Base-by-base conservation (phyloP, 2,329 filamentous ascomycete species). In the Diaporthe aspalathi region DNA sequence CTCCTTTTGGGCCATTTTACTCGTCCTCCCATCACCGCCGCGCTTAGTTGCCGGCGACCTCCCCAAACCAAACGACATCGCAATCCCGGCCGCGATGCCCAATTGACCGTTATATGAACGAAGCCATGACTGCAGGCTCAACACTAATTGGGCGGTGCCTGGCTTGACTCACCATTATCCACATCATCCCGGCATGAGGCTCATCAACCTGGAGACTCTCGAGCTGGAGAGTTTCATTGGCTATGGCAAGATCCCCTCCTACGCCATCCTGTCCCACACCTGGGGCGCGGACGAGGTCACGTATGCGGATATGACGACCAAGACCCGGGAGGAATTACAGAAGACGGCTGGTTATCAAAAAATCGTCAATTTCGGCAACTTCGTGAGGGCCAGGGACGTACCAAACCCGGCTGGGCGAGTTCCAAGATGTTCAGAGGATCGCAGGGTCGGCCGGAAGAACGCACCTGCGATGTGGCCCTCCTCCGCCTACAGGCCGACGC, bases 211-310 rank as follows among this genome's bases (percentile, higher is more conserved):
- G 16, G 22, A 68, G 4, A 62, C 53, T 49, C 67, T 68, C 67
- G 17, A 29, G 40, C 54, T 68, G 35, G 67, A 68, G 53, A 54
- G 43, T 49, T 68, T 68, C 52, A 49, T 35, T 8, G 67, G 53
- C 8, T 60, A 68, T 20, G 52, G 63, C 49, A 67, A 68, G 27
- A 54, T 68, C 9, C 67, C 67, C 17, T 27, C 11, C 2, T 68
- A 68, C 17, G 67, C 54, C 53, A 68, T 68, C 40, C 38, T 68
- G 27, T 68, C 67, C 16, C 67, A 68, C 24, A 68, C 67, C 1
- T 68, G 67, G 67, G 50, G 54, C 5, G 8, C 40, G 2, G 67
- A 68, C 17, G 67, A 68, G 12, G 54, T 68, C 53, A 68, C 53
- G 6, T 68, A 57, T 49, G 40, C 40, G 12, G 67, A 68, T 1